A percentile compares a stretch with the other conserved stretches of the same genome.
phyloP scores from a whole-genome alignment of 2,329 filamentous ascomycete species.

The Aspergillus sp. region DNA sequence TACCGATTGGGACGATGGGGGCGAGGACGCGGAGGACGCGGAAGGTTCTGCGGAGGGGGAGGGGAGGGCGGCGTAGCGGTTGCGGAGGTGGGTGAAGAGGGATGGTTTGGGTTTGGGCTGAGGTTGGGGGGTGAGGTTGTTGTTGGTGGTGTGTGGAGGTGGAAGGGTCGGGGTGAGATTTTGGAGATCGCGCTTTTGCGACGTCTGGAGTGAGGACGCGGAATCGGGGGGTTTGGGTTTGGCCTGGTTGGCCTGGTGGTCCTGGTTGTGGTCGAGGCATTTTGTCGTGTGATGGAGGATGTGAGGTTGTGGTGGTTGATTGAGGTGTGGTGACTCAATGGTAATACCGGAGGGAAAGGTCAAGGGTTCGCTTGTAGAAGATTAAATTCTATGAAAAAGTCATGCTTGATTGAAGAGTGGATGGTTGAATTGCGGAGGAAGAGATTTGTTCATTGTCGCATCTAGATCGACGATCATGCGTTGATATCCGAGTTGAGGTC shows the following conservation, averaged over 20 bases:
- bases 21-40: constrained; percentile 24
- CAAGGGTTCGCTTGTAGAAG: too few species aligned
- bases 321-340: not conserved
- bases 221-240: constrained; percentile 6
- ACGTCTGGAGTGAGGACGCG: constrained; percentile 16
- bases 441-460: not conserved
- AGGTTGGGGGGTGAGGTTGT: constrained; percentile 1
- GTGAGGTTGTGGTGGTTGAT: not conserved
- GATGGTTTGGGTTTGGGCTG: constrained; percentile 8
- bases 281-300: not conserved
- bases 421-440: not conserved
- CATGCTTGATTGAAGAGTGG: not conserved
- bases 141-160: not conserved
- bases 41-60: constrained; percentile 16
- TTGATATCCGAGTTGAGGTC: constrained; percentile 4
- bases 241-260: not conserved
- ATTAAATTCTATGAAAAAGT: not conserved
- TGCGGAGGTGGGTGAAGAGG: constrained; percentile 21
- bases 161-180: constrained; percentile 1
- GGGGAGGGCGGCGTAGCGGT: constrained; percentile 24
- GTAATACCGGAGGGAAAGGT: not conserved
- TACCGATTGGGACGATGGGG: constrained; percentile 32
- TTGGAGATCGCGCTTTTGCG: constrained; percentile 9
- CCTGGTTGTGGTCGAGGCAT: constrained; percentile 6
- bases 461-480: too few species aligned